Percentiles rank a stretch among this genome's conserved stretches.
phyloP scores from a whole-genome alignment of 306 rosid genomes.

The Hippophae gyantsensis region DNA sequence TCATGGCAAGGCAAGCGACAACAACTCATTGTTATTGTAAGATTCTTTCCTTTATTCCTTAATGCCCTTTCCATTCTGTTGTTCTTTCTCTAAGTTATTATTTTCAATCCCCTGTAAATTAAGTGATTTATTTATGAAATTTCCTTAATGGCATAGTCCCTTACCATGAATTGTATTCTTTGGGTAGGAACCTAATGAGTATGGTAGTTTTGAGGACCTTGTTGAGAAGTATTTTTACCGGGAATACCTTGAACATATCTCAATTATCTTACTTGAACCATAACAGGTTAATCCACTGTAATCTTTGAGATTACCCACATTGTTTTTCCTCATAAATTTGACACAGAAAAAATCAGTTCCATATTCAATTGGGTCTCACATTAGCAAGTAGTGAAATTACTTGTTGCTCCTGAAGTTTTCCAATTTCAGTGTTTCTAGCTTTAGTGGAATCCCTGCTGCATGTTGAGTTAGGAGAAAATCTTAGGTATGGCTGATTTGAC shows the following conservation, averaged over 20 bases:
- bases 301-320: too few species aligned
- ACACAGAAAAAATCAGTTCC: too few species aligned
- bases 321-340: too few species aligned
- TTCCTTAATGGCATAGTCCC: slow-evolving; percentile 17
- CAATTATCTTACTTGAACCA: too few species aligned
- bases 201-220: slow-evolving; percentile 16
- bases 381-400: too few species aligned
- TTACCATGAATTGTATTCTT: slow-evolving; percentile 33
- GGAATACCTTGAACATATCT: not conserved
- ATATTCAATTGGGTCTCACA: too few species aligned
- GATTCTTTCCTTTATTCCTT: slow-evolving; percentile 27
- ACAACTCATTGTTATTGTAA: slow-evolving; percentile 52
- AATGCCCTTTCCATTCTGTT: slow-evolving; percentile 6
- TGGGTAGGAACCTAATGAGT: slow-evolving; percentile 10
- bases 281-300: too few species aligned
- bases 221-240: not conserved
- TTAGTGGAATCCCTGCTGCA: too few species aligned
- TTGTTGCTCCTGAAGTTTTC: too few species aligned
- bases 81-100: slow-evolving; percentile 22
- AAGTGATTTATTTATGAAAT: slow-evolving; percentile 37
- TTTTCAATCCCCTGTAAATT: slow-evolving; percentile 49
- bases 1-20: slow-evolving; percentile 31
- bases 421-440: too few species aligned
- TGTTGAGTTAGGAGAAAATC: too few species aligned
- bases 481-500: too few species aligned